Conservation (phyloP, 2,329 filamentous ascomycete genomes). For the Orbilia javanica region DNA sequence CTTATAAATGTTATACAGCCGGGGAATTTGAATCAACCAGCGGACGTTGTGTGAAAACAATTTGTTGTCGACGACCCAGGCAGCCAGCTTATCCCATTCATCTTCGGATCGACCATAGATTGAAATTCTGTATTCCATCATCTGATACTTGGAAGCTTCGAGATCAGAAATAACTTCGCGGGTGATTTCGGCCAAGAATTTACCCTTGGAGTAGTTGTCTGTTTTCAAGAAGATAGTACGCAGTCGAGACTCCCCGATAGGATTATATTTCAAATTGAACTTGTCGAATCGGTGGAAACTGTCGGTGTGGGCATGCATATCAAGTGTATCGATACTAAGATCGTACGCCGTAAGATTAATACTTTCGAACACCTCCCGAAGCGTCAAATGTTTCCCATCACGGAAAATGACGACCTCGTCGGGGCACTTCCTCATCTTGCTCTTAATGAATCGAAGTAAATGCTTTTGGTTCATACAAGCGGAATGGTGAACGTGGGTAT, state of each 20-base stretch:
- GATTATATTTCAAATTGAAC: conserved; percentile 99
- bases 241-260: conserved; percentile 91
- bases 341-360: conserved; percentile 98
- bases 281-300: conserved; percentile 99
- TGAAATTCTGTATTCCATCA: conserved; percentile 99
- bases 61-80: conserved; percentile 98
- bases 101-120: conserved; percentile 92
- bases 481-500: conserved; percentile 98
- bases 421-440: conserved; percentile 98
- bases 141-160: conserved; percentile 98
- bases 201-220: conserved; percentile 95
- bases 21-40: conserved; percentile 95
- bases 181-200: conserved; percentile 96
- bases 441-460: conserved; percentile 97
- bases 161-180: conserved; percentile 97
- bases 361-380: conserved; percentile 94
- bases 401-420: conserved; percentile 93
- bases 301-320: conserved; percentile 99
- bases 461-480: conserved; percentile 99
- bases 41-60: conserved; percentile 97
- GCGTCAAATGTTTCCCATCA: conserved; percentile 90
- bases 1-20: conserved; percentile 96
- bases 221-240: conserved; percentile 99
- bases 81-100: conserved; percentile 97
- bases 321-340: conserved; percentile 95